A percentile compares a stretch with the other conserved stretches of the same genome.
Evolutionary conservation across 2,329 filamentous ascomycete genomes (phyloP).

Genomic region (Aspergillus sp.): DNA sequence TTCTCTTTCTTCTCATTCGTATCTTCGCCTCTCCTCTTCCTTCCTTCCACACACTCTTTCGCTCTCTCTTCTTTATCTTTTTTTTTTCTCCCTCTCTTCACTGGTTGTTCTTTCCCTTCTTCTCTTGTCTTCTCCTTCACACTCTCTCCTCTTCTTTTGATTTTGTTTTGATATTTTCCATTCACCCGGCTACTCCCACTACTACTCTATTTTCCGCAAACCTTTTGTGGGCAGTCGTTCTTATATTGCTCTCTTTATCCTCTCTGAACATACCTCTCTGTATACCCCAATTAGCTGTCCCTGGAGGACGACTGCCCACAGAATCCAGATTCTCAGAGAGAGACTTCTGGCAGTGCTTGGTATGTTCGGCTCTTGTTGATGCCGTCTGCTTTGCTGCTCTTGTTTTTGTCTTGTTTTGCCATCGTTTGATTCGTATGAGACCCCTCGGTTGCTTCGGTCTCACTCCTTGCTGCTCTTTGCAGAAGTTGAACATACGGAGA

Average conservation of each 20-base stretch:
- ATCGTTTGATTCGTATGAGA: constrained; percentile 7
- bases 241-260: constrained; percentile 10
- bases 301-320: constrained; percentile 34
- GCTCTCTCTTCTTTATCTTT: constrained; percentile 7
- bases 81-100: constrained; percentile 10
- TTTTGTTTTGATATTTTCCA: constrained; percentile 7
- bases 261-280: background rate
- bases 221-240: constrained; percentile 20
- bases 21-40: constrained; percentile 4
- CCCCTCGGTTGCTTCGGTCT: constrained; percentile 11
- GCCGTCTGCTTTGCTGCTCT: constrained; percentile 1
- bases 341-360: constrained; percentile 16
- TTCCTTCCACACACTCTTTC: constrained; percentile 7
- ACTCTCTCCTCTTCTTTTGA: constrained; percentile 8
- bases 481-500: background rate
- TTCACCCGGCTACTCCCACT: background rate
- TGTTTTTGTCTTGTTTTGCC: constrained; percentile 8
- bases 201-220: constrained; percentile 3
- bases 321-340: constrained; percentile 9
- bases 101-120: constrained; percentile 7
- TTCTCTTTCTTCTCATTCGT: constrained; percentile 3
- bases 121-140: constrained; percentile 8
- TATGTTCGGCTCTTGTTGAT: constrained; percentile 14
- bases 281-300: constrained; percentile 14
- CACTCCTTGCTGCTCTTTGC: constrained; percentile 22